phyloP scores from a whole-genome alignment of 2,329 filamentous ascomycete genomes.

The Talaromyces sp. region DNA sequence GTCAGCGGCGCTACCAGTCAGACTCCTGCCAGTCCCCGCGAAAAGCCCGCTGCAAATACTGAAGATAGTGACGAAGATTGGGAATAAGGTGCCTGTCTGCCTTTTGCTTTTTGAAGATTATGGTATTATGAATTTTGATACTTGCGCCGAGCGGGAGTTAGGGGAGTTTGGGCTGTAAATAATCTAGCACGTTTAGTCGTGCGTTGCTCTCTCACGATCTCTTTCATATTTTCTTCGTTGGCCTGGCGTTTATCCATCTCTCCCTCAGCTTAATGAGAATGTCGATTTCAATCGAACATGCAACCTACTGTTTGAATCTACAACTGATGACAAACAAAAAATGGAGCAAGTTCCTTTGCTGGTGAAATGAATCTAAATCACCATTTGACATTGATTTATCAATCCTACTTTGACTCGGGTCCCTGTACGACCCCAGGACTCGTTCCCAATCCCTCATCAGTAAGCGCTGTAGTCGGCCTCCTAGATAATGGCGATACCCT shows the following conservation, averaged over 20 bases:
- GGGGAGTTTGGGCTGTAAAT: background rate
- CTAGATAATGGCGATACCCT: conserved; percentile 34
- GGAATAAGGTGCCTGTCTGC: conserved; percentile 51
- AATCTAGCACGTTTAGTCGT: background rate
- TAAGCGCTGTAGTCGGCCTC: conserved; percentile 24
- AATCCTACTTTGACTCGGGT: conserved; percentile 2
- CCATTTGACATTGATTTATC: too few relatives aligned
- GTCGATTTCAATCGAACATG: too few relatives aligned
- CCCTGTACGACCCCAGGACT: conserved; percentile 19
- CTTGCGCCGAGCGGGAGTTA: conserved; percentile 11
- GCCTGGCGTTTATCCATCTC: background rate
- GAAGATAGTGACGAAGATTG: conserved; percentile 69
- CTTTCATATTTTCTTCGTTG: background rate
- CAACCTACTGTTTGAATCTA: background rate
- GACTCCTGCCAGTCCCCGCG: conserved; percentile 62
- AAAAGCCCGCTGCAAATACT: conserved; percentile 34
- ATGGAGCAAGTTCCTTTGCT: background rate
- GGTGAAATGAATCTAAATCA: too few relatives aligned
- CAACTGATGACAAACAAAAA: background rate
- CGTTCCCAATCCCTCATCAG: conserved; percentile 29
- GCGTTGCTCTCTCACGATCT: background rate
- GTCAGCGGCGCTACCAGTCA: conserved; percentile 77
- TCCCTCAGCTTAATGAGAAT: background rate
- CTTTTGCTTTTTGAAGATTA: background rate
- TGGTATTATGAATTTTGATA: background rate